Evolutionary conservation across 2,329 filamentous ascomycete genomes (phyloP), one percentile per base, ranked within the genome.

Genomic region (Magnaporthiopsis incrustans): DNA sequence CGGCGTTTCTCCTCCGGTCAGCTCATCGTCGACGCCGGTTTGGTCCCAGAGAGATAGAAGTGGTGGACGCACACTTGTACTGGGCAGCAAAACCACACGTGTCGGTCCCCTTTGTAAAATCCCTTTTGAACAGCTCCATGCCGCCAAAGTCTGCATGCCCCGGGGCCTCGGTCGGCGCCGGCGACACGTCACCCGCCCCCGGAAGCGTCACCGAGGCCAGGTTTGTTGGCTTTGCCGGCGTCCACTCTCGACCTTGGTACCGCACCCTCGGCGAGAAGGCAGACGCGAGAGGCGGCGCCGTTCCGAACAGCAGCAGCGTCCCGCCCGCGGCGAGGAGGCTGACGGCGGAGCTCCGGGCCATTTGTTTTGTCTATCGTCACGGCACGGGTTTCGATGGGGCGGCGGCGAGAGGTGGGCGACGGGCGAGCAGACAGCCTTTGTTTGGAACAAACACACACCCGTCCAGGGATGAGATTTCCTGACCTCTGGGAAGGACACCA

Each of bases 1-100:
- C 3, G 3, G 44, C 30, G 30, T 30, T 30, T 30, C 44, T 50
- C 44, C 44, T 53, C 44, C 44, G 44, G 44, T 53, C 44, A 53
- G 44, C 7, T 50, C 53, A 12, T 33, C 7, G 30, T 58, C 44
- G n/a, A n/a, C n/a, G n/a, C n/a, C n/a, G n/a, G n/a, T n/a, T n/a
- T n/a, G n/a, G n/a, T n/a, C n/a, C n/a, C n/a, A 25, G n/a, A 22
- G 44, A 53, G n/a, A 10, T 18, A 2, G 33, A 12, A 2, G 44
- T 7, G 18, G 11, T 30, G 27, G 5, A 30, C 26, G 53, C 33
- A 59, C 62, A 63, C 33, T 63, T 63, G 15, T 38, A 63, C 26
- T 63, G 53, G 57, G 62, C 62, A 5, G 62, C 62, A 14, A 63
- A 63, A 6, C 62, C 62, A 27, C 62, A 63, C 18, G 62, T 63